Conservation (phyloP, 768 basidiomycete species). For the Boletellus ananas region DNA sequence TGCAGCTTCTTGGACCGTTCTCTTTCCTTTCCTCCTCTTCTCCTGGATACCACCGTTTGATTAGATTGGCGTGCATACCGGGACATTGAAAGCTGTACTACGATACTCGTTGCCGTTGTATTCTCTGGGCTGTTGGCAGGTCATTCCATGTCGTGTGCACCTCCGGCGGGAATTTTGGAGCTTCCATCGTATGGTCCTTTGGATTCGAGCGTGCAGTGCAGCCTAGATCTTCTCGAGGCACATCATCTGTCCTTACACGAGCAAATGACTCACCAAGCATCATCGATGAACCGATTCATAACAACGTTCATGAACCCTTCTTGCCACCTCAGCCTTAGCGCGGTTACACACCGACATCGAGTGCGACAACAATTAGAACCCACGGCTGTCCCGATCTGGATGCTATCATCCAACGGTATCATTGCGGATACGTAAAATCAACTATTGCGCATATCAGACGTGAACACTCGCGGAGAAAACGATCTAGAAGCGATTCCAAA, state of each 20-base stretch:
- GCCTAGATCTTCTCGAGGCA: no score
- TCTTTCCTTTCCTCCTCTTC: no score
- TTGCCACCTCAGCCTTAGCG: not conserved
- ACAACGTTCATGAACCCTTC: conserved; percentile 1
- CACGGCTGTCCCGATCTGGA: conserved; percentile 8
- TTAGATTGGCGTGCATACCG: conserved; percentile 16
- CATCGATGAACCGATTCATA: conserved; percentile 3
- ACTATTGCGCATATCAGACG: not conserved
- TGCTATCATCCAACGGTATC: not conserved
- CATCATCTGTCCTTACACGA: no score
- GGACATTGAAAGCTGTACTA: conserved; percentile 19
- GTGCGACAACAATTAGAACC: conserved; percentile 1
- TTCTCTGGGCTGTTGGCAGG: conserved; percentile 17
- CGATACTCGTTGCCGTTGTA: conserved; percentile 20
- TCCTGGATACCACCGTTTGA: conserved; percentile 19
- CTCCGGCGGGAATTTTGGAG: conserved; percentile 13
- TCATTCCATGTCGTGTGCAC: conserved; percentile 10
- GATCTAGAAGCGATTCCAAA: not conserved
- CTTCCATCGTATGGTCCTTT: conserved; percentile 9
- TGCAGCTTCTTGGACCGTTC: conserved; percentile 8
- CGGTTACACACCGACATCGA: not conserved
- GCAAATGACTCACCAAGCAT: conserved; percentile 14
- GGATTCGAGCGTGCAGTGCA: not conserved
- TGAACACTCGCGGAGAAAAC: not conserved
- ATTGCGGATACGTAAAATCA: conserved; percentile 6